Evolutionary conservation across 345 rosid genomes (phyloP), one percentile per base, ranked within the genome.

Genomic region (Clarkia xantiana): DNA sequence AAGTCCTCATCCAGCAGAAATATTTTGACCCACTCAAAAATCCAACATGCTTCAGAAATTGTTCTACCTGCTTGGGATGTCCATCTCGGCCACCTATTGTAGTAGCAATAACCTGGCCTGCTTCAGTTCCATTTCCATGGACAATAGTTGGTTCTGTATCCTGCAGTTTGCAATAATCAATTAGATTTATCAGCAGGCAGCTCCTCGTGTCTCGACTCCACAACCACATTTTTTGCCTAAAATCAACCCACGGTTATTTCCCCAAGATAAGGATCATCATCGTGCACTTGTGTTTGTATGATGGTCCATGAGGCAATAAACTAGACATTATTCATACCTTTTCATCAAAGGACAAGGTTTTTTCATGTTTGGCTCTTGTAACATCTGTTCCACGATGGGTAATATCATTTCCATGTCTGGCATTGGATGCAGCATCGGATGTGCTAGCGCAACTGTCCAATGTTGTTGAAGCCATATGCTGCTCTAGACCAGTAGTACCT

Each of bases 21-120:
- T 14, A 10, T 42, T 42, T 16, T 42, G 9, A 29, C 5, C 36
- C 36, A 29, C 5, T 29, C 36, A 29, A 1, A 29, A 29, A 7
- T 29, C 4, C 6, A 29, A 29, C 36, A 29, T 29, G 38, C 19
- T 41, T 54, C 53, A 42, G 42, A 36, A 23, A 42, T 42, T 44
- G 62, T 51, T 47, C 63, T 42, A 93, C 99, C 97, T 93, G 94
- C 68, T 93, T 87, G 14, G 99, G 91, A 55, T 78, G 76, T 58
- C 99, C 99, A 61, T 81, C 77, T 60, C 63, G 79, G 61, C 95
- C 97, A 44, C 94, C 86, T 8, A 87, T 65, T 18, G 84, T 73
- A 8, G 97, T 87, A 45, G 81, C 66, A 61, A 93, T 82, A 49
- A 84, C 71, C 42, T 87, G 97, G 14, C 97, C 99, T 6, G 95